phyloP scores from a whole-genome alignment of 305 asterid genomes.

The Solanum hybrid region DNA sequence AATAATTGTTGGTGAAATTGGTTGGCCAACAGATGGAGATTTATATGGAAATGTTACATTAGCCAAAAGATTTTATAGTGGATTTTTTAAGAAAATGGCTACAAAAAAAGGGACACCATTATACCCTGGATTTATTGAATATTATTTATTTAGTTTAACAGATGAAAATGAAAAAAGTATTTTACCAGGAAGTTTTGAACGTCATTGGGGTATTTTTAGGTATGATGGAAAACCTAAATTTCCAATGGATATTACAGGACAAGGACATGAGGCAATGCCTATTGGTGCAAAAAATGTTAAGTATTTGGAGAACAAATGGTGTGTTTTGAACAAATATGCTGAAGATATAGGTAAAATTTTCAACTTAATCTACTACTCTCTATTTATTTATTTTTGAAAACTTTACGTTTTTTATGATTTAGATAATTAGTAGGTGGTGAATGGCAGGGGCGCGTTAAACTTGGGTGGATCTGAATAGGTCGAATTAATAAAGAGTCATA shows the following conservation, averaged over 20 bases:
- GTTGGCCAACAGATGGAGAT: conserved; percentile 72
- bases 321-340: conserved; percentile 26
- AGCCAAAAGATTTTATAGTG: conserved; percentile 50
- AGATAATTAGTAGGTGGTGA: too few species aligned
- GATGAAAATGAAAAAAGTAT: conserved; percentile 59
- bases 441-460: too few species aligned
- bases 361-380: neutral
- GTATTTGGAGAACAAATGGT: conserved; percentile 42
- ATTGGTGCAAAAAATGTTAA: conserved; percentile 39
- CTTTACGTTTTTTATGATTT: too few species aligned
- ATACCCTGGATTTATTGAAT: conserved; percentile 28
- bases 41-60: conserved; percentile 15
- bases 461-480: too few species aligned
- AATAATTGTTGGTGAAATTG: conserved; percentile 58
- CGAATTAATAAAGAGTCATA: too few species aligned
- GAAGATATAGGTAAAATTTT: neutral
- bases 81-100: conserved; percentile 51
- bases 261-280: conserved; percentile 33
- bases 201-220: conserved; percentile 59
- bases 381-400: too few species aligned
- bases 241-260: conserved; percentile 40
- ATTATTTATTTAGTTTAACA: conserved; percentile 48
- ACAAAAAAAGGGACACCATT: conserved; percentile 44
- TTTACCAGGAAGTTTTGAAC: conserved; percentile 63
- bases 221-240: conserved; percentile 64